phyloP scores from a whole-genome alignment of 495 filamentous ascomycete species.

The Trichoderma erinaceum region DNA sequence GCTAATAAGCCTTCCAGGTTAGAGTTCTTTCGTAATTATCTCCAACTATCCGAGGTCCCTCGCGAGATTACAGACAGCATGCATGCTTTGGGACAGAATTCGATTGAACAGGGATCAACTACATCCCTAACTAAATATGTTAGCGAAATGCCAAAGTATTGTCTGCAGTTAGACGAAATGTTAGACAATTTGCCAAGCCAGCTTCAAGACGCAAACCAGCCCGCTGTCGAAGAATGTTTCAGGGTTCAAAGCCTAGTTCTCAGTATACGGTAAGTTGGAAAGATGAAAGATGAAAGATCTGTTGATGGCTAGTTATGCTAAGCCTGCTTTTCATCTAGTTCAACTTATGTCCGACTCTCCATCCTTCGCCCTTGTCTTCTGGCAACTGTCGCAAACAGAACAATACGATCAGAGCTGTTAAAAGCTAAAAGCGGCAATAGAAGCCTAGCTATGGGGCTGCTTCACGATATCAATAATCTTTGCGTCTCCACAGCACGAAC shows the following conservation, averaged over 20 bases:
- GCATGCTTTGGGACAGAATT: neutral
- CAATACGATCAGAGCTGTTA: neutral
- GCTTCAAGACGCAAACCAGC: neutral
- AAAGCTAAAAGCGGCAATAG: neutral
- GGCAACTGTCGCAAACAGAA: neutral
- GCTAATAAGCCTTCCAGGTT: neutral
- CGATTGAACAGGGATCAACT: neutral
- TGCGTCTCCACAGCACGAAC: neutral
- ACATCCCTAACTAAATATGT: neutral
- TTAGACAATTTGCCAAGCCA: neutral
- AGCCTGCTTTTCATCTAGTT: neutral
- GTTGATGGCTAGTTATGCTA: neutral
- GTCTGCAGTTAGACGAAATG: neutral
- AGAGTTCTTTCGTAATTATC: neutral
- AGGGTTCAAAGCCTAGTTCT: neutral
- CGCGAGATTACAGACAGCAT: neutral
- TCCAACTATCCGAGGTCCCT: neutral
- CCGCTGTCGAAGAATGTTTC: neutral
- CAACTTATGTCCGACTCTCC: neutral
- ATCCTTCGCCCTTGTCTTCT: slow-evolving; percentile 2
- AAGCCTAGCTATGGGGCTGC: neutral
- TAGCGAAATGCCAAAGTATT: slow-evolving; percentile 3
- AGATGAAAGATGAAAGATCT: neutral
- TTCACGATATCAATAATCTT: neutral
- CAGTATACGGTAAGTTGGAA: neutral